Evolutionary conservation across 1,284 basidiomycete species (phyloP), one percentile per base, ranked within the genome.

Genomic region (Ganoderma lucidum): DNA sequence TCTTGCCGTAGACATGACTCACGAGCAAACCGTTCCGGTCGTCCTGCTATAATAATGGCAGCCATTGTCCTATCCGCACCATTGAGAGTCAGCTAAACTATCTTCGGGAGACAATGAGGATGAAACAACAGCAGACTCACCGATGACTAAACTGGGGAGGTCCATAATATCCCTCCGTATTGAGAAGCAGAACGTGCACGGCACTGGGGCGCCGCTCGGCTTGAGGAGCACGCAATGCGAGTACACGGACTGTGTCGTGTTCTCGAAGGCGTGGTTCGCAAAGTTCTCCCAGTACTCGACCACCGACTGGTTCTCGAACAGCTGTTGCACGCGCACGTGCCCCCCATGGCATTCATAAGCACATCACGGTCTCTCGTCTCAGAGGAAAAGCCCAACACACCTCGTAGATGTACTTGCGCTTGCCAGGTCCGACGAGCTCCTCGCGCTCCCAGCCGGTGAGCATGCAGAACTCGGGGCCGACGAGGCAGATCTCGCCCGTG

Each of bases 211-310:
- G n/a, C 94, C 94, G 51, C 86, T 88, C 3, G 94, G 93, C 78
- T 94, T 95, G 73, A 95, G 86, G 51, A 98, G 81, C 39, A 95
- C 93, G 71, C 94, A 96, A 77, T 96, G 93, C 73, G 94, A 94
- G 81, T 95, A 96, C 67, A 98, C 95, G n/a, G 94, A 94, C 81
- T 96, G 94, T 44, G 95, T 95, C 64, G 95, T 96, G 81, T 96
- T 97, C 81, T 98, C 96, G 75, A 98, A 98, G 6, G 96, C 96
- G 80, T 97, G 95, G 65, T 91, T 90, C 30, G 95, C 94, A 79
- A 97, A 98, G 80, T 94, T 95, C 81, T 98, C 96, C 92, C 94
- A 98, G 81, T 97, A 98, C 78, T 96, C 93, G 65, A 98, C 94
- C 35, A 93, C 93, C 61, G 93, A 95, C 79, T 94, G 92, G 81